A percentile compares a stretch with the other conserved stretches of the same genome.
These are phyloP conservation scores for Phalaenopsis aphrodite DNA, from an alignment of 106 monocot genomes.

Conservation along the genomic window DNA sequence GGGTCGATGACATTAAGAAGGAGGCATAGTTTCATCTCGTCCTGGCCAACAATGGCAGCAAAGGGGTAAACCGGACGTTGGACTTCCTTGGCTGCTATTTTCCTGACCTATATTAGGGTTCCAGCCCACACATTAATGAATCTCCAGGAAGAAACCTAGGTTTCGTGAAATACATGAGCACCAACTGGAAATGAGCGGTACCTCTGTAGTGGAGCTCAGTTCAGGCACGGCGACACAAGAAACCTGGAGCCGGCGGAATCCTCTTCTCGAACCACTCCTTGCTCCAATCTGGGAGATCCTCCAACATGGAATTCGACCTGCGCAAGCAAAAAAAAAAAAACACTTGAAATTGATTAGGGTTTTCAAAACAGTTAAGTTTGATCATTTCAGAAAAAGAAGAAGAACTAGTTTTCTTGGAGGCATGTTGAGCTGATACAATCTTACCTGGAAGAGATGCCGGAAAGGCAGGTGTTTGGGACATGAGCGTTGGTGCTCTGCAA, in stretches of 20 bases:
- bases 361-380: not conserved
- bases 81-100: constrained; percentile 47
- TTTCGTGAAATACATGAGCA: not conserved
- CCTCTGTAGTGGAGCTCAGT: constrained; percentile 27
- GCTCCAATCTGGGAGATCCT: not conserved
- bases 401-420: not conserved
- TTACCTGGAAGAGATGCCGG: constrained; percentile 29
- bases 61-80: constrained; percentile 96
- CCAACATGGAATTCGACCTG: constrained; percentile 9
- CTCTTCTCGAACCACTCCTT: constrained; percentile 3
- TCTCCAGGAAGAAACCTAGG: not conserved
- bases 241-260: constrained; percentile 15
- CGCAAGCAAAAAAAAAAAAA: not conserved
- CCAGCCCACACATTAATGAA: not conserved
- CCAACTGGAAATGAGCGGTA: not conserved
- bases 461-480: constrained; percentile 3
- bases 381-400: not conserved
- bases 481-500: constrained; percentile 8
- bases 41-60: constrained; percentile 92
- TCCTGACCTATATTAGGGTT: constrained; percentile 22
- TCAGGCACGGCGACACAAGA: constrained; percentile 41
- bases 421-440: not conserved
- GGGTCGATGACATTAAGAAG: constrained; percentile 97
- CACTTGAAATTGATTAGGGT: not conserved
- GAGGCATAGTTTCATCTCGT: constrained; percentile 99